Base-by-base conservation (phyloP, 2,329 filamentous ascomycete species). In the Fusarium nelsonii region DNA sequence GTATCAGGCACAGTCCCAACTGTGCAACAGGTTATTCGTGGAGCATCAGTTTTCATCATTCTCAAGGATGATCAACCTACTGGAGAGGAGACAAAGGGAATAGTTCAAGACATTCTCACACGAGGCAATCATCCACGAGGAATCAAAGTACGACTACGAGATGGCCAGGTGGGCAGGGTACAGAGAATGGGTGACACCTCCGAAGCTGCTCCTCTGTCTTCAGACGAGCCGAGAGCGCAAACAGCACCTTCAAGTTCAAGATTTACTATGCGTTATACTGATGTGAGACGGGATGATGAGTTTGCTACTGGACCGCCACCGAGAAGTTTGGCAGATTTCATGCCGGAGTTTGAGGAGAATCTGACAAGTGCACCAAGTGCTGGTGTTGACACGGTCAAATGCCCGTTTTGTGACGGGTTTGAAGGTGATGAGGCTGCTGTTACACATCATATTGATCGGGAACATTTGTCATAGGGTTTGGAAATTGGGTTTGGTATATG, bases 1-100 rank as follows among this genome's bases (percentile, higher is more conserved):
- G 75, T 73, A 14, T 64, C 77, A n/a, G 76, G 77, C 20, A 76
- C 75, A 18, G 83, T 88, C 11, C 86, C 86, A 1, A 83, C 77
- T 6, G 78, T 77, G n/a, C 75, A 75, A 12, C 79, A 88, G 66
- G 88, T 92, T 32, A 68, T 86, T 6, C 84, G 85, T 0, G 91
- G 91, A 36, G 87, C 89, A 6, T 67, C 75, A 6, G 92, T 94
- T 54, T 91, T 89, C 49, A 92, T 95, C 57, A 83, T 94, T 2
- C 84, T 94, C 33, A 95, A 95, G 74, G 83, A 86, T 64, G 92
- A 95, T 78, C 92, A 95, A 76, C 87, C 86, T 2, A 93, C 91
- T 0, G 92, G 92, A 8, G 85, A 86, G 45, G 89, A 92, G 72
- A 91, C 93, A 2, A 81, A 84, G 44, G 92, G 92, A 26, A 78